Conservation (phyloP, 257 asterid genomes). For the Phtheirospermum japonicum region DNA sequence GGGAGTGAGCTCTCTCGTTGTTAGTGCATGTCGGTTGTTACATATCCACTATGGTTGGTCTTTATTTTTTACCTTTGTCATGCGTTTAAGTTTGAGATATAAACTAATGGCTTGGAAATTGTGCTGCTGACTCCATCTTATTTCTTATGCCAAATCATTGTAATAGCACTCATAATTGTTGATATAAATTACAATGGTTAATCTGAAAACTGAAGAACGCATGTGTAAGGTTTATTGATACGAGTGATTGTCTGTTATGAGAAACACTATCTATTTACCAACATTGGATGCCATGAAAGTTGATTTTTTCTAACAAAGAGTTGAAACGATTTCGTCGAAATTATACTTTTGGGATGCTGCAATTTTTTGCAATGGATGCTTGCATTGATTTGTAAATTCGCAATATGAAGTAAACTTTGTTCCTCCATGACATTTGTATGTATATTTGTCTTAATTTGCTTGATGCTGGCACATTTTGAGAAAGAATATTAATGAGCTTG, state of each 20-base stretch:
- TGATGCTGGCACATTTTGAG: conserved; percentile 12
- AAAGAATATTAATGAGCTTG: background rate
- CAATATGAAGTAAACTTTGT: conserved; percentile 11
- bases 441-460: conserved; percentile 19
- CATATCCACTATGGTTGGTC: background rate
- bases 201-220: background rate
- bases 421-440: background rate
- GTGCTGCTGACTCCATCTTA: background rate
- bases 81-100: conserved; percentile 2
- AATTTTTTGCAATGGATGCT: background rate
- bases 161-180: conserved; percentile 1
- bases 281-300: conserved; percentile 10
- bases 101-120: conserved; percentile 6
- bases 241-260: background rate
- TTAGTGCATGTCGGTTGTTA: background rate
- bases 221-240: background rate
- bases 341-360: conserved; percentile 7
- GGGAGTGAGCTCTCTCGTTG: too few relatives aligned
- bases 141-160: conserved; percentile 2
- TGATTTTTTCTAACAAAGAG: background rate
- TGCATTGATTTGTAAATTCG: conserved; percentile 9
- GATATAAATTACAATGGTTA: background rate
- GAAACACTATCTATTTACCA: background rate
- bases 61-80: background rate
- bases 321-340: background rate